Base-by-base conservation (phyloP, 2,329 filamentous ascomycete species). In the Stagonosporopsis rhizophila region DNA sequence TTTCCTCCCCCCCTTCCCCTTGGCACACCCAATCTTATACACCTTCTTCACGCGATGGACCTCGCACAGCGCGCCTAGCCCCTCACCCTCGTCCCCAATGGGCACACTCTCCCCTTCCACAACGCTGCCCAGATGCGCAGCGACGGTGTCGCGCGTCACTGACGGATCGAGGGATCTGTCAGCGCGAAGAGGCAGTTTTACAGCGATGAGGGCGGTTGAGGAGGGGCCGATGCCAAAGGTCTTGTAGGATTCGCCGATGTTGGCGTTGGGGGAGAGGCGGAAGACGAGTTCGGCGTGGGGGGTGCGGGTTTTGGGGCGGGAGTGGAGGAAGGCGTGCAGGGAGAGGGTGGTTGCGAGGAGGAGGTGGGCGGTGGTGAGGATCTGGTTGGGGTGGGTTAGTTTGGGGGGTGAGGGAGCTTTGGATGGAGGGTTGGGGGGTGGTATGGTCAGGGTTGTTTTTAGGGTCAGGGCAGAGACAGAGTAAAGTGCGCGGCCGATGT, bases 171-270 rank as follows among this genome's bases (percentile, higher is more conserved):
- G 6, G 1, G 32, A 44, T 20, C 58, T 60, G 7, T 58, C 61
- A 0, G 52, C 48, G 2, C 32, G 41, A 6, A 71, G 46, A 0
- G 87, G 83, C 22, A 98, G 82, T 73, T 97, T 98, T 69, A 97
- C 82, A 6, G 91, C 87, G 2, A 97, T 79, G n/a, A 99, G 77
- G 64, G 88, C 77, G 40, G 83, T 87, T 2, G 89, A 95, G 11
- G 81, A 79, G 12, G 91, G 85, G 0, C 85, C 81, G 55, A 98
- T 87, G 44, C 95, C 95, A 70, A 95, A 96, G 50, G 89, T 88
- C 28, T 91, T 89, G 77, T 98, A 98, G 0, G 92, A 89, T 66
- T 97, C 93, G 47, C 92, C 86, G 70, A 99, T 98, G 75, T 96
- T 96, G 73, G 92, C 94, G 60, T 90, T 92, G 0, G 90, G 84